These are phyloP conservation scores for Geum urbanum DNA, from an alignment of 306 rosid genomes.

Conservation along the genomic window DNA sequence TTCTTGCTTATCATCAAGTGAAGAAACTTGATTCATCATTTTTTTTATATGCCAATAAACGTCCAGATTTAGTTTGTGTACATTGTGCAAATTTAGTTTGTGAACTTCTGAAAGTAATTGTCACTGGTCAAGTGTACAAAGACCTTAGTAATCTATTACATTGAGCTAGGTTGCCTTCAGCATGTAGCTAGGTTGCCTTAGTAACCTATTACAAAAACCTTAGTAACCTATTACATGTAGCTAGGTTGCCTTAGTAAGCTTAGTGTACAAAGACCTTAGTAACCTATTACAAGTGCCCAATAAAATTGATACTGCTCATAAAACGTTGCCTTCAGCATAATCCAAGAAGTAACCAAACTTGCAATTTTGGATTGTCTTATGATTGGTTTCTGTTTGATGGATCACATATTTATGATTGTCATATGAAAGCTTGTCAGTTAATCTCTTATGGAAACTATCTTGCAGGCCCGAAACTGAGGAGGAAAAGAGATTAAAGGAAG, in stretches of 20 bases:
- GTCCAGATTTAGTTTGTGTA: not conserved
- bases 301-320: too few species aligned
- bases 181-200: too few species aligned
- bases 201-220: too few species aligned
- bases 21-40: not conserved
- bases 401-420: conserved; percentile 1
- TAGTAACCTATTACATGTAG: too few species aligned
- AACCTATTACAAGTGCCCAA: too few species aligned
- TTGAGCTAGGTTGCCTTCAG: too few species aligned
- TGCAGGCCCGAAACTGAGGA: conserved; percentile 76
- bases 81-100: too few species aligned
- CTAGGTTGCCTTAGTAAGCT: too few species aligned
- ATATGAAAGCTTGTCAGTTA: conserved; percentile 26
- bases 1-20: not conserved
- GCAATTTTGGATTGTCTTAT: not conserved
- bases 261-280: not conserved
- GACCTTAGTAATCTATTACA: too few species aligned
- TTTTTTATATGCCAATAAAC: not conserved
- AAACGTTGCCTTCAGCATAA: too few species aligned
- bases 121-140: not conserved
- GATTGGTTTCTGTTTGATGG: conserved; percentile 4
- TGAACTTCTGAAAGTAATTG: not conserved
- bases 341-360: not conserved
- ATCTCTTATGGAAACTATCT: conserved; percentile 26
- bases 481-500: conserved; percentile 74